Percentiles rank a stretch among this genome's conserved stretches.
Evolutionary conservation across 495 filamentous ascomycete genomes (phyloP).

Genomic region (Tetracladium marchalianum): DNA sequence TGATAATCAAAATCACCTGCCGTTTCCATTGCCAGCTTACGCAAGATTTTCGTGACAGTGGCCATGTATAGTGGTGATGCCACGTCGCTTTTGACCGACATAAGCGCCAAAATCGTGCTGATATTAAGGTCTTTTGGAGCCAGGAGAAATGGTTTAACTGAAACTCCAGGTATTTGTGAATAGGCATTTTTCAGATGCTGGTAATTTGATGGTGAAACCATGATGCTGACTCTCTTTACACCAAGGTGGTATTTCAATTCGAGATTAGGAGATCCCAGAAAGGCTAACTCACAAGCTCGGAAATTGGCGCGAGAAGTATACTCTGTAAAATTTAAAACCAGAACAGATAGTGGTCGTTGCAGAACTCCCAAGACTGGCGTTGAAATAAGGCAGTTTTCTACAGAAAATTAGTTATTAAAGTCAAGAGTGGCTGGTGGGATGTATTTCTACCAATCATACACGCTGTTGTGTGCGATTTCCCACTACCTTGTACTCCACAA

Average conservation of each 20-base stretch:
- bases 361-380: constrained; percentile 14
- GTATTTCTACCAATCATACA: constrained; percentile 32
- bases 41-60: constrained; percentile 43
- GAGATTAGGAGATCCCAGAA: constrained; percentile 31
- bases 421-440: no score
- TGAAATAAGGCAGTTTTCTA: constrained; percentile 49
- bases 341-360: constrained; percentile 40
- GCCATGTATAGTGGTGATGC: constrained; percentile 52
- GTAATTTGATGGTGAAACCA: constrained; percentile 23
- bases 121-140: constrained; percentile 48
- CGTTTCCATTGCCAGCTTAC: constrained; percentile 43
- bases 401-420: constrained; percentile 21
- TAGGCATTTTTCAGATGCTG: constrained; percentile 24
- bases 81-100: constrained; percentile 45
- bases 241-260: constrained; percentile 1
- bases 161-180: constrained; percentile 30
- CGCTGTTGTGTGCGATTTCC: constrained; percentile 61
- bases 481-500: constrained; percentile 64
- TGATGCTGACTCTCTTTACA: constrained; percentile 11
- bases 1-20: constrained; percentile 17
- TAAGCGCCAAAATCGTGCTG: constrained; percentile 53
- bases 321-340: constrained; percentile 58
- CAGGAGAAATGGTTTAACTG: constrained; percentile 43
- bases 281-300: constrained; percentile 56
- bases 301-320: constrained; percentile 40